These are phyloP conservation scores for Cichorium intybus DNA, from an alignment of 140 eudicot genomes.

Conservation along the genomic window DNA sequence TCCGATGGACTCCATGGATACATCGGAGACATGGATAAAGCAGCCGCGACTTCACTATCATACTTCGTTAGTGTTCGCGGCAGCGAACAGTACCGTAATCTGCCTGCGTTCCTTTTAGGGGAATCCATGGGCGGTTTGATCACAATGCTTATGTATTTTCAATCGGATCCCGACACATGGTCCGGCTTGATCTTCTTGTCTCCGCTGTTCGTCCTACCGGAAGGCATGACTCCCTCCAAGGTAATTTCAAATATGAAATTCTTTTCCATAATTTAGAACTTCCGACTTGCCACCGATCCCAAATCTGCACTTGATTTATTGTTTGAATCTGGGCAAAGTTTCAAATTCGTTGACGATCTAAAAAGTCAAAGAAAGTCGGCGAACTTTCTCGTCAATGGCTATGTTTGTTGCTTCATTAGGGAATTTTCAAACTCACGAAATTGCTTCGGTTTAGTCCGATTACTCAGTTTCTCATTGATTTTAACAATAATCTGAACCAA, in stretches of 20 bases:
- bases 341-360: background rate
- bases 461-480: no score
- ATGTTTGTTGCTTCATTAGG: no score
- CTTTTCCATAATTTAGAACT: background rate
- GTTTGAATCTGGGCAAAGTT: background rate
- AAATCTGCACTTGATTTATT: background rate
- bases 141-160: constrained; percentile 65
- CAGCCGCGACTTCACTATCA: constrained; percentile 47
- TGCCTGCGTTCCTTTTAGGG: constrained; percentile 75
- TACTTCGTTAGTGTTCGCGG: constrained; percentile 44
- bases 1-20: constrained; percentile 70
- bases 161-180: constrained; percentile 64
- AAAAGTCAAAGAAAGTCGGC: no score
- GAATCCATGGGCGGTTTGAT: constrained; percentile 66
- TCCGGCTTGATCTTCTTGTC: constrained; percentile 62
- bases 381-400: background rate
- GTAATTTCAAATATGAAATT: constrained; percentile 15
- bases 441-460: no score
- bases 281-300: background rate
- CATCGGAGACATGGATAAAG: constrained; percentile 60
- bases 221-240: constrained; percentile 60
- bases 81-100: constrained; percentile 40
- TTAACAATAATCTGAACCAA: no score
- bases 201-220: constrained; percentile 59
- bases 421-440: no score